Base-by-base conservation (phyloP, 768 basidiomycete genomes). In the Russula emetica region DNA sequence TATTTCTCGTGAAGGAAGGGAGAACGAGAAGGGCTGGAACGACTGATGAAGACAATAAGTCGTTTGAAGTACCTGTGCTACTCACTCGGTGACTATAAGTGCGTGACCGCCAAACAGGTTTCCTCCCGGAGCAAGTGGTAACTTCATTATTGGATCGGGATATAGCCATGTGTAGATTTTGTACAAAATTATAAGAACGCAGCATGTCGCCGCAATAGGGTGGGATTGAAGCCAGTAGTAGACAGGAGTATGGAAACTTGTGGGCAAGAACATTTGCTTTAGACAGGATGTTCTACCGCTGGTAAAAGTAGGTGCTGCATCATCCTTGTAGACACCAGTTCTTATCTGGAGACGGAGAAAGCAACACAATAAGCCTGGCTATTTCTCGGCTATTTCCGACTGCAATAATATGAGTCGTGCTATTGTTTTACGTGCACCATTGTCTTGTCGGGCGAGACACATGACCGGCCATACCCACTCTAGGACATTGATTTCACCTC, bases 1-100 rank as follows among this genome's bases (percentile, higher is more conserved):
- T 82, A 82, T 11, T 72, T 68, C 49, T 85, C 55, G 55, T 68
- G 67, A 36, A 55, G 36, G 36, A 4, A 18, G 1, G 65, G 67
- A 6, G 67, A 68, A 16, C 16, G 26, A n/a, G 7, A 30, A 13
- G 67, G 55, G 40, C 67, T 68, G 51, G 30, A 40, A 16, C 2
- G 20, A 10, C 5, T 10, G 30, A 51, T 51, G 30, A 62, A n/a
- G 22, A 26, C 10, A 2, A 26, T 11, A 36, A 22, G 5, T 50
- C 24, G 7, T 14, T n/a, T 28, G 18, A 52, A 32, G 11, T 20
- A 53, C 24, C 16, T 5, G 14, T 13, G 18, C 24, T 18, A 66
- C 67, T 1, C 24, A 68, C 67, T 66, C 30, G 10, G 50, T 38
- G 8, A 66, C 45, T 10, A 24, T 1, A 1, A 44, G 22, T 47